Conservation (phyloP, 345 rosid genomes). For the Rhizophora apiculata region DNA sequence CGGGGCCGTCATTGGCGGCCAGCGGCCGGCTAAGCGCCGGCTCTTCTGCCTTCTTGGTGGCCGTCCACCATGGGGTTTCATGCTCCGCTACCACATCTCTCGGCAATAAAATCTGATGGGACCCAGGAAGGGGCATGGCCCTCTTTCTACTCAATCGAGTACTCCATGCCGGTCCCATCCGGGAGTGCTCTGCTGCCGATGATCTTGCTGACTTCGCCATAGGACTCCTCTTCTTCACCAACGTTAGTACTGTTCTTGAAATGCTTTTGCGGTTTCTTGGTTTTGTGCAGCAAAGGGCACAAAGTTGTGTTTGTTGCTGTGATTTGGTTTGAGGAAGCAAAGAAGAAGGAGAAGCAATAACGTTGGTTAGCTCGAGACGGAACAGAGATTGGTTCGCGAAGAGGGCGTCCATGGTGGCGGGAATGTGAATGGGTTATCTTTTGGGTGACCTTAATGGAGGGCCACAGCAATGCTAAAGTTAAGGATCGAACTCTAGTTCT, state of each 20-base stretch:
- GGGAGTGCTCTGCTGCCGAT: conserved; percentile 62
- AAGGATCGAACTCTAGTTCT: too few species aligned
- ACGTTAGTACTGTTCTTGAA: conserved; percentile 1
- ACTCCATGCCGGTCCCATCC: conserved; percentile 64
- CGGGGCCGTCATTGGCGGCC: conserved; percentile 51
- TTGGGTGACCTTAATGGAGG: not conserved
- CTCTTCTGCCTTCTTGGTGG: conserved; percentile 81
- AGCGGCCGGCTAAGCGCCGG: conserved; percentile 46
- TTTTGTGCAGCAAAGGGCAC: conserved; percentile 40
- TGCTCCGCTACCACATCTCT: conserved; percentile 78
- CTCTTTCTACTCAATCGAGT: conserved; percentile 83
- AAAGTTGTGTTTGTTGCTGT: conserved; percentile 13
- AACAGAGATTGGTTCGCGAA: conserved; percentile 41
- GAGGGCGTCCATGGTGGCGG: conserved; percentile 46
- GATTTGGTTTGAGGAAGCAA: conserved; percentile 12
- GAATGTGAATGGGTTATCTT: not conserved
- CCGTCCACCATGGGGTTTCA: conserved; percentile 93
- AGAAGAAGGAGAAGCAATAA: conserved; percentile 12
- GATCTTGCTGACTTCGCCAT: conserved; percentile 71
- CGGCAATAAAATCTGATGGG: conserved; percentile 61
- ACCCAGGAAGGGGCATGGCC: conserved; percentile 87
- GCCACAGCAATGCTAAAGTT: not conserved
- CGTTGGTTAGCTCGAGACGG: conserved; percentile 30
- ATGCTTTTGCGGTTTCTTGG: conserved; percentile 35
- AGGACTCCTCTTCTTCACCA: conserved; percentile 33